Evolutionary conservation across 202 grass and related monocot genomes (phyloP), one percentile per base, ranked within the genome.

Genomic region (Schoenoplectus triqueter): DNA sequence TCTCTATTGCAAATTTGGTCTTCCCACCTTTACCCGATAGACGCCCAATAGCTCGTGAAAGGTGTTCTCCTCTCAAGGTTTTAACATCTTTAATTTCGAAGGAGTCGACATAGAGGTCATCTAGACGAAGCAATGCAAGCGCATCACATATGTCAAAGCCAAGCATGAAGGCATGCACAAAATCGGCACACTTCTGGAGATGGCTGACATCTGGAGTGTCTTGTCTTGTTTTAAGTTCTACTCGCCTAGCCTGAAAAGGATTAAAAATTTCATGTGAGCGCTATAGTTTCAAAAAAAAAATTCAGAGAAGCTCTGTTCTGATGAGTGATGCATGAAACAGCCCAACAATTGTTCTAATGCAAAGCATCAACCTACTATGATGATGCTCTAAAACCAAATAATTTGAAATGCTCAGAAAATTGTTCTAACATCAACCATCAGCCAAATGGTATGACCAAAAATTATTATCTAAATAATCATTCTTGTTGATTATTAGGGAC

Each of bases 41-140:
- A 3, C 94, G 86, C 4, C 94, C 94, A 42, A 97, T 97, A 44
- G 94, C 92, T 1, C 94, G 84, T 1, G 94, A 97, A 57, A 94
- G 89, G 69, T 97, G 94, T 80, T 97, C 94, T 1, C 94, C 94
- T 61, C 92, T 83, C 20, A 97, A 89, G 7, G 94, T 97, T 85
- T 97, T 97, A 75, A 97, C 94, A 5, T 97, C 94, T 87, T 97
- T 97, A 68, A 97, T 94, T 89, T 97, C 94, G 44, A 97, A 97
- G 41, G 92, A 92, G 73, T 97, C 94, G 19, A 94, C 92, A 19
- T 97, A 94, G 0, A 97, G 80, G 77, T 97, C 94, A 55, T 97
- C 94, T 0, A 94, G 87, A 64, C 92, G 94, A 10, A 94, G 74
- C 79, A 94, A 86, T 5, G 94, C 92, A 41, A 97, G 68, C 0